phyloP scores from a whole-genome alignment of 805 yeast species.

The Candida glaebosa region DNA sequence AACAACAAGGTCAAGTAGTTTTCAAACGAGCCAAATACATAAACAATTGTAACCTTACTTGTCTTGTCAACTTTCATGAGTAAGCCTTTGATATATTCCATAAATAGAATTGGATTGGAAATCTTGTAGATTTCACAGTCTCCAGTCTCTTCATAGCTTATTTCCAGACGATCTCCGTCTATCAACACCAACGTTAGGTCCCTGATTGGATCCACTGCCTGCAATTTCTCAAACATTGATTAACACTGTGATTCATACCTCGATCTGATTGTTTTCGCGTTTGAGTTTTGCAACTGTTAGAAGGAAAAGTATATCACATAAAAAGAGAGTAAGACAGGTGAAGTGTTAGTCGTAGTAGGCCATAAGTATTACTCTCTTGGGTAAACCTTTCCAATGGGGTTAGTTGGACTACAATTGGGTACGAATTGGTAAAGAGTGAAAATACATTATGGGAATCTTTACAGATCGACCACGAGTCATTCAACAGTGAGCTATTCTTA shows the following conservation, averaged over 20 bases:
- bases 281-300: not conserved
- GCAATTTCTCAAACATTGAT: conserved; percentile 2
- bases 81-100: conserved; percentile 2
- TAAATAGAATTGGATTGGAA: conserved; percentile 8
- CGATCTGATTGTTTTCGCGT: not conserved
- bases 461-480: too few species aligned
- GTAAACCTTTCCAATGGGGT: too few species aligned
- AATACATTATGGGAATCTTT: too few species aligned
- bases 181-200: conserved; percentile 3
- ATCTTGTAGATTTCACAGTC: conserved; percentile 14
- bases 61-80: not conserved
- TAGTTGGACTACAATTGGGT: too few species aligned
- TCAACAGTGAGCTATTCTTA: too few species aligned
- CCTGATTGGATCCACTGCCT: not conserved
- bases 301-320: too few species aligned
- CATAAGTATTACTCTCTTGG: too few species aligned
- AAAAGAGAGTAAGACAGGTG: too few species aligned
- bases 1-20: not conserved
- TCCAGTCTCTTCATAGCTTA: conserved; percentile 9
- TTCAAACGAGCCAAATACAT: conserved; percentile 2
- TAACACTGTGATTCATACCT: conserved; percentile 1
- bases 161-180: conserved; percentile 8
- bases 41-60: not conserved
- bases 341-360: too few species aligned
- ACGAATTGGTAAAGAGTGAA: too few species aligned